Conservation (phyloP, 768 basidiomycete species). For the Nidula microcarpa region DNA sequence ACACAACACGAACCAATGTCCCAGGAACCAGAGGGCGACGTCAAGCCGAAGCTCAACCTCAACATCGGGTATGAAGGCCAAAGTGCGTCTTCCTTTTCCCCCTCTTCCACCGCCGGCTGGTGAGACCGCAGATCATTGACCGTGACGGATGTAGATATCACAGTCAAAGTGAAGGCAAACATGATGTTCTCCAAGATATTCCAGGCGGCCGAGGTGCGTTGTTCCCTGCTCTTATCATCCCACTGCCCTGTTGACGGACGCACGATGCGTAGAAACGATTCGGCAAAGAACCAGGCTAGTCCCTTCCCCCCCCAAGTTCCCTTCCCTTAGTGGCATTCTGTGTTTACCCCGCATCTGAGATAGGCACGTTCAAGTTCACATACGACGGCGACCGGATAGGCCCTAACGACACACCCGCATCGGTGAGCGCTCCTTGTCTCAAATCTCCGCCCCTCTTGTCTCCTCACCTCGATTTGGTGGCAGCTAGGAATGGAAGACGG, state of each 20-base stretch:
- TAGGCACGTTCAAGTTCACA: slow-evolving; percentile 64
- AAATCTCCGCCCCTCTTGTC: background rate
- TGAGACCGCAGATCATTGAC: background rate
- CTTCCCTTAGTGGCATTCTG: background rate
- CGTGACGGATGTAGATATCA: slow-evolving; percentile 40
- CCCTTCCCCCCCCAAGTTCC: background rate
- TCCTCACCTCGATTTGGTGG: background rate
- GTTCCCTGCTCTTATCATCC: background rate
- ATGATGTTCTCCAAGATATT: slow-evolving; percentile 69
- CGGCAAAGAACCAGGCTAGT: slow-evolving; percentile 49
- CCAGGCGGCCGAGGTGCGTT: slow-evolving; percentile 58
- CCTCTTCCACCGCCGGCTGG: no score
- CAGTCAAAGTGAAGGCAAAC: slow-evolving; percentile 62
- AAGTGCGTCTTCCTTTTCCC: slow-evolving; percentile 26
- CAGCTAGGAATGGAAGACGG: slow-evolving; percentile 60
- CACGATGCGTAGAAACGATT: slow-evolving; percentile 47
- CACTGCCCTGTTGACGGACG: background rate
- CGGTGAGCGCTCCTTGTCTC: slow-evolving; percentile 30
- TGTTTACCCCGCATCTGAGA: background rate
- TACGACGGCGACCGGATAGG: slow-evolving; percentile 51
- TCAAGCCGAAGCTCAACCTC: slow-evolving; percentile 72
- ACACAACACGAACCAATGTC: slow-evolving; percentile 24
- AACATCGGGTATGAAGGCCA: slow-evolving; percentile 50
- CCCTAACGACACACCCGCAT: slow-evolving; percentile 48
- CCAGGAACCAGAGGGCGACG: slow-evolving; percentile 50